A percentile compares a stretch with the other conserved stretches of the same genome.
Evolutionary conservation across 2,329 filamentous ascomycete species (phyloP).

Genomic region (Exophiala dermatitidis): DNA sequence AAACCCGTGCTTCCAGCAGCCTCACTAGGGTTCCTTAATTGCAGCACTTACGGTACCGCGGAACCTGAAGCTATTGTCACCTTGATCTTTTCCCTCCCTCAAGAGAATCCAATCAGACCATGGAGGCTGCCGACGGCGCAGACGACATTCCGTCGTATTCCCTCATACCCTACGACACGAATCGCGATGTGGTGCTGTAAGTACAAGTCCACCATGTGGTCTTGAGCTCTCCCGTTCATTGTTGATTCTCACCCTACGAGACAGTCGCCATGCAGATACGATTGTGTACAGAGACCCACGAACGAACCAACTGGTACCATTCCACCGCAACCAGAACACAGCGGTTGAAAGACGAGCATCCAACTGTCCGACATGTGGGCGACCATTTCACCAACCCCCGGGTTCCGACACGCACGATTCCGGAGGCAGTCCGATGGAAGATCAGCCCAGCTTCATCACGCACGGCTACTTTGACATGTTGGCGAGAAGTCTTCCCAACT

Average conservation of each 20-base stretch:
- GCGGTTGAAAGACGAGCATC: constrained; percentile 45
- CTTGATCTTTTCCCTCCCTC: no score
- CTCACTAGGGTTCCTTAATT: no score
- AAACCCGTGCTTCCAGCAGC: no score
- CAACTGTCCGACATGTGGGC: constrained; percentile 87
- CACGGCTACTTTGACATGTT: constrained; percentile 96
- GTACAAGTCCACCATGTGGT: constrained; percentile 27
- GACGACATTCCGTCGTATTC: constrained; percentile 18
- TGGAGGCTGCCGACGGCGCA: constrained; percentile 19
- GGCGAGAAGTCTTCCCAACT: constrained; percentile 51
- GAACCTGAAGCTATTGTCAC: no score
- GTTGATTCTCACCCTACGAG: constrained; percentile 5
- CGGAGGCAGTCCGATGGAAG: constrained; percentile 29
- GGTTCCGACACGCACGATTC: constrained; percentile 33
- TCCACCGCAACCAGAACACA: constrained; percentile 37
- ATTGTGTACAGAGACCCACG: constrained; percentile 84
- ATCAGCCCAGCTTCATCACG: constrained; percentile 65
- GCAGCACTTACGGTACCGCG: no score
- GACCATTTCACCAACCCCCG: constrained; percentile 51
- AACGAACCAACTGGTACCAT: constrained; percentile 70
- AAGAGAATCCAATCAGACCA: no score
- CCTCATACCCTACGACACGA: constrained; percentile 31
- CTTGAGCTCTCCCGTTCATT: neutral
- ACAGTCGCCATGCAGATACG: constrained; percentile 82
- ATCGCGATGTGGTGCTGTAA: constrained; percentile 42